These are phyloP conservation scores for Coemansia sp. DNA, from an alignment of 192 early-diverging fungal species.

Conservation along the genomic window DNA sequence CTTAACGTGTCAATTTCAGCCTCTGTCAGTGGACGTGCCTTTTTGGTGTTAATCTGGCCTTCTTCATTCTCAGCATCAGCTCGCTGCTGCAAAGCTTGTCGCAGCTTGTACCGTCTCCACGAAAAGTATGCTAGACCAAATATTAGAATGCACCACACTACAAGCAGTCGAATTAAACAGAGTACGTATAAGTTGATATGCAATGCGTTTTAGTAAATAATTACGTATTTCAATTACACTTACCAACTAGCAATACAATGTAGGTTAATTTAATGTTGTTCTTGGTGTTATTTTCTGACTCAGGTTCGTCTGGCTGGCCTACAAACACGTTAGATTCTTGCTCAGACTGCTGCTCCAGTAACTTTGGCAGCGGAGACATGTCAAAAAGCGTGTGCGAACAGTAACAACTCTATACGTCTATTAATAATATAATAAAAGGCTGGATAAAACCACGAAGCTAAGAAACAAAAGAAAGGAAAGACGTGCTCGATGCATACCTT, in stretches of 20 bases:
- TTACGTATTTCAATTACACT: neutral
- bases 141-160: conserved; percentile 1
- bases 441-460: neutral
- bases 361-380: neutral
- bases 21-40: conserved; percentile 12
- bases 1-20: conserved; percentile 21
- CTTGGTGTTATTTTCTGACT: neutral
- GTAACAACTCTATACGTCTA: neutral
- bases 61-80: neutral
- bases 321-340: neutral
- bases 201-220: no score
- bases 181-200: no score
- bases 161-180: neutral
- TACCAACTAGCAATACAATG: conserved; percentile 12
- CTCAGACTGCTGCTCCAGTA: neutral
- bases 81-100: neutral
- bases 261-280: conserved; percentile 15
- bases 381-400: neutral
- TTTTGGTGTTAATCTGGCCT: neutral
- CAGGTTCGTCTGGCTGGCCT: neutral
- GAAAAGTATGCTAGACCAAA: neutral
- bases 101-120: neutral
- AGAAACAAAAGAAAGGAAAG: neutral
- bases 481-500: neutral
- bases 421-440: neutral